A percentile compares a stretch with the other conserved stretches of the same genome.
Conservation (phyloP, 768 basidiomycete genomes). For the Leccinum sublutescens region DNA sequence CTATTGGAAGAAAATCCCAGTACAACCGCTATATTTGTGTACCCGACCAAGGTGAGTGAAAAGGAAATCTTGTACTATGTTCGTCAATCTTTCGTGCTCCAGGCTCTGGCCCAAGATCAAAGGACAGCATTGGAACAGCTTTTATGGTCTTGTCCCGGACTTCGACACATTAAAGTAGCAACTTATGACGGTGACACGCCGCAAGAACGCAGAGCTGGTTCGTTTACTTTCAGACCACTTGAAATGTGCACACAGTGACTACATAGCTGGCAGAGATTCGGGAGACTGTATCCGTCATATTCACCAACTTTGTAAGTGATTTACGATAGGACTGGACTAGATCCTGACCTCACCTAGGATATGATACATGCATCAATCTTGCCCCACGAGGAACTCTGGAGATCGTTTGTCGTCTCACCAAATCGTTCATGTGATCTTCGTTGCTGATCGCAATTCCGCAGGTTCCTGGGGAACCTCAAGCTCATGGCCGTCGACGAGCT, state of each 20-base stretch:
- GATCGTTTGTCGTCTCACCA: conserved; percentile 45
- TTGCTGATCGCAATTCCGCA: conserved; percentile 26
- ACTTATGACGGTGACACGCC: conserved; percentile 92
- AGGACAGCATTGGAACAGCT: conserved; percentile 66
- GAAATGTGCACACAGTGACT: not conserved
- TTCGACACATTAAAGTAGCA: conserved; percentile 63
- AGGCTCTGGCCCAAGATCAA: conserved; percentile 93
- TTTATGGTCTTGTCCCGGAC: conserved; percentile 53
- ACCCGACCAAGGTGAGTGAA: conserved; percentile 73
- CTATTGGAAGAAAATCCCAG: conserved; percentile 59
- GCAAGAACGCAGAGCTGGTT: conserved; percentile 61
- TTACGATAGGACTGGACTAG: not conserved
- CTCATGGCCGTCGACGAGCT: conserved; percentile 82
- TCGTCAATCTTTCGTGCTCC: not conserved
- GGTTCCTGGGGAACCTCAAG: conserved; percentile 75
- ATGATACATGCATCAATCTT: conserved; percentile 84
- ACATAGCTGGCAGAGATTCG: conserved; percentile 52
- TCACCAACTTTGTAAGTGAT: conserved; percentile 79
- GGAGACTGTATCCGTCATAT: conserved; percentile 72
- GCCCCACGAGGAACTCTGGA: conserved; percentile 82
- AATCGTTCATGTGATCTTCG: not conserved
- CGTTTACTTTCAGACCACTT: conserved; percentile 5
- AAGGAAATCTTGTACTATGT: not conserved
- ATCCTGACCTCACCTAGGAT: conserved; percentile 46
- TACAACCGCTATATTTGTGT: conserved; percentile 79